Base-by-base conservation (phyloP, 2,329 filamentous ascomycete species). In the Claviceps sorghi region DNA sequence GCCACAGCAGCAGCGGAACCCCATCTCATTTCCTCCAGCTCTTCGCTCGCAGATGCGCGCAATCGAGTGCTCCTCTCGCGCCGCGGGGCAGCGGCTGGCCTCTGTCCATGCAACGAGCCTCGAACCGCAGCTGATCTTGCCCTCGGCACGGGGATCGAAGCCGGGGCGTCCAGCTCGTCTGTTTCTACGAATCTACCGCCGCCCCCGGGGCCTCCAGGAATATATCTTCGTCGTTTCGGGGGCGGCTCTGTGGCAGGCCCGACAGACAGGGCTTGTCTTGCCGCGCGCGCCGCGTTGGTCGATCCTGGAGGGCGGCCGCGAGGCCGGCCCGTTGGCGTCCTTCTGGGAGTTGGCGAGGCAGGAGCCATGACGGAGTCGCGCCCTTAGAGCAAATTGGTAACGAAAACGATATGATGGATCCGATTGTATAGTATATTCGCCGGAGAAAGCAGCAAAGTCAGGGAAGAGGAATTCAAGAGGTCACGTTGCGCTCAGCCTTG, bases 1-100 rank as follows among this genome's bases (percentile, higher is more conserved):
- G 90, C 88, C 26, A 90, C 87, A 30, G 89, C 89, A 13, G 91
- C 88, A n/a, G 84, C 88, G 46, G 87, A 91, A 60, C 84, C 88
- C 68, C 86, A 94, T 58, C 86, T 79, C 65, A 86, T 86, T 59
- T 73, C 76, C 57, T 78, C 77, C 55, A 72, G 70, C 53, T 73
- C 73, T 52, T 73, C 74, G 57, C 72, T 73, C n/a, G 75, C 72
- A 22, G 74, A 74, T 7, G 65, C 61, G 54, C 80, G 71, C 29
- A 74, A 77, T 50, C 79, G 71, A 49, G 77, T 75, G 62, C 75
- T 79, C 55, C 76, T 71, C 64, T 82, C 76, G 62, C 79, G 69
- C 57, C 79, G 76, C 49, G 74, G 73, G 48, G 75, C 72, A 38
- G 75, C 62, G n/a, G 66, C 66, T 17, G 69, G 65, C 2, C 67